phyloP scores from a whole-genome alignment of 148 eudicot species.

The Amaranthus cruentus region DNA sequence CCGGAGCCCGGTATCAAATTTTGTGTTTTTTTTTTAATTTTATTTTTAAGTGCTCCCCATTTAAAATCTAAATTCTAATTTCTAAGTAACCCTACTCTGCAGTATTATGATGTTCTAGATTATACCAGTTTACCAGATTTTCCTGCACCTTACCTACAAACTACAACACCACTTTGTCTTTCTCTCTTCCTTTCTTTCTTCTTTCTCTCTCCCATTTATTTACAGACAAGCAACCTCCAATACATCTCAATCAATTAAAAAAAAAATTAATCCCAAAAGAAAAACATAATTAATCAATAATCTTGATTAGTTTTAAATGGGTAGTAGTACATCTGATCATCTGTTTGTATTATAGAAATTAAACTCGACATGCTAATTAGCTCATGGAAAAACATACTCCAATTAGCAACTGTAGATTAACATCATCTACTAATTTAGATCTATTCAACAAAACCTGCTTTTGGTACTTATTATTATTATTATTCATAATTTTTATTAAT shows the following conservation, averaged over 20 bases:
- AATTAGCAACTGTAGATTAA: neutral
- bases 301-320: neutral
- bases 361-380: neutral
- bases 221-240: slow-evolving; percentile 13
- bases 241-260: neutral
- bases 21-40: no score
- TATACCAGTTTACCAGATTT: slow-evolving; percentile 8
- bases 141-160: neutral
- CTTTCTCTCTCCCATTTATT: slow-evolving; percentile 2
- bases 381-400: slow-evolving; percentile 6
- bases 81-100: no score
- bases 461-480: slow-evolving; percentile 7
- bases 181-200: neutral
- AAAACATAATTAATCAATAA: neutral
- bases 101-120: neutral
- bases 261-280: neutral
- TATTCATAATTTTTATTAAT: neutral
- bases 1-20: no score
- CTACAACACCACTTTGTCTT: neutral
- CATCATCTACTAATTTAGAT: neutral
- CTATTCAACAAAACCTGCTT: neutral
- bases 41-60: no score
- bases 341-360: neutral
- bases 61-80: no score
- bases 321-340: neutral